These are phyloP conservation scores for Meyerozyma sp. DNA, from an alignment of 1,139 yeast genomes.

Conservation along the genomic window DNA sequence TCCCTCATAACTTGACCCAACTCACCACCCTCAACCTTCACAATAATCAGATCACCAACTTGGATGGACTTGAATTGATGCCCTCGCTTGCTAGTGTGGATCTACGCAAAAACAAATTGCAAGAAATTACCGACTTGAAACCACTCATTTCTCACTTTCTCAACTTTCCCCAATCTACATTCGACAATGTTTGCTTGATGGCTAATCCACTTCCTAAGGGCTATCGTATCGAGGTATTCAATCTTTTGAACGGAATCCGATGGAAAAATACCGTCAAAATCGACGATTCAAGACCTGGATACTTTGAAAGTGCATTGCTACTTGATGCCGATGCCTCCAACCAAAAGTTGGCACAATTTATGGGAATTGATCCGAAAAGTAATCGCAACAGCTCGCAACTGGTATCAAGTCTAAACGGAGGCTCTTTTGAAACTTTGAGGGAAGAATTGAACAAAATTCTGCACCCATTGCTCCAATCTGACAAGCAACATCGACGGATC, in stretches of 20 bases:
- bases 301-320: slow-evolving; percentile 53
- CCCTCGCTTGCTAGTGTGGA: slow-evolving; percentile 48
- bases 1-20: slow-evolving; percentile 38
- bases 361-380: slow-evolving; percentile 15
- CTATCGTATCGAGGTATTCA: slow-evolving; percentile 50
- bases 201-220: slow-evolving; percentile 45
- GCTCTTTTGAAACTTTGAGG: slow-evolving; percentile 6
- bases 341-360: slow-evolving; percentile 37
- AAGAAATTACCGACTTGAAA: slow-evolving; percentile 23
- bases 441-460: slow-evolving; percentile 11
- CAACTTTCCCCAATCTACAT: slow-evolving; percentile 19
- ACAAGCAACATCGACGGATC: slow-evolving; percentile 9
- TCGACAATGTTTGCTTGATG: slow-evolving; percentile 32
- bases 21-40: slow-evolving; percentile 50
- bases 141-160: slow-evolving; percentile 36
- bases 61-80: slow-evolving; percentile 48
- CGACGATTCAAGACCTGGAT: slow-evolving; percentile 62
- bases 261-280: slow-evolving; percentile 44
- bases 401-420: background rate
- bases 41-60: slow-evolving; percentile 41
- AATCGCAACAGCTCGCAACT: slow-evolving; percentile 13
- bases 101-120: slow-evolving; percentile 47
- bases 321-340: slow-evolving; percentile 47
- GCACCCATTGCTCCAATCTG: slow-evolving; percentile 4
- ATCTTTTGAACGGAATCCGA: slow-evolving; percentile 48